phyloP scores from a whole-genome alignment of 177 flowering plant genomes.

The Tripterygium wilfordii region DNA sequence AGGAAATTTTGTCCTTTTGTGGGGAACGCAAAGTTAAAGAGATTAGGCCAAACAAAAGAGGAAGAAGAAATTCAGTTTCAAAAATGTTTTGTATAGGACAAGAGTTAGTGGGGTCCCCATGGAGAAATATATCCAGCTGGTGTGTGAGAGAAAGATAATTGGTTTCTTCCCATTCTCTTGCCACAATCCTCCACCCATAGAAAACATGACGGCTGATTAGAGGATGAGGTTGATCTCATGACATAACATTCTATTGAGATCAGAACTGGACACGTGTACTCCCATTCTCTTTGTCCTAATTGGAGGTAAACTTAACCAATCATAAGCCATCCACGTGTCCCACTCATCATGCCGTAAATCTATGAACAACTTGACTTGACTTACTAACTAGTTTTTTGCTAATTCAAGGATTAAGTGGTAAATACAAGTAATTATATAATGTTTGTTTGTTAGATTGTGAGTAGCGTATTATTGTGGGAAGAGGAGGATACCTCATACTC shows the following conservation, averaged over 20 bases:
- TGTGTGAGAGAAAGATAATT: too few relatives aligned
- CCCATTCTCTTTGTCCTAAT: background rate
- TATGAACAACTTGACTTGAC: slow-evolving; percentile 7
- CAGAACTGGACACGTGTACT: slow-evolving; percentile 10
- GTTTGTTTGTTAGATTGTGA: too few relatives aligned
- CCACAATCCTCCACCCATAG: background rate
- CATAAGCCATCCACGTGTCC: background rate
- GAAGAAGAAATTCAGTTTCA: slow-evolving; percentile 3
- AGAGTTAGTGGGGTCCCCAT: too few relatives aligned
- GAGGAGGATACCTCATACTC: background rate
- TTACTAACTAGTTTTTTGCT: background rate
- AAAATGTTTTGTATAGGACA: background rate
- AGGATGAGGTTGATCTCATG: slow-evolving; percentile 7
- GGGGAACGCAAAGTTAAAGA: slow-evolving; percentile 1
- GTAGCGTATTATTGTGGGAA: background rate
- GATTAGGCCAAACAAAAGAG: slow-evolving; percentile 16
- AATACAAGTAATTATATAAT: too few relatives aligned
- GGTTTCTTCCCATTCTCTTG: slow-evolving; percentile 3
- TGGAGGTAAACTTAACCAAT: background rate
- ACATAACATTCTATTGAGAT: slow-evolving; percentile 5
- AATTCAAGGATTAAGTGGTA: too few relatives aligned
- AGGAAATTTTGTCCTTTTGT: slow-evolving; percentile 24
- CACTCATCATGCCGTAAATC: slow-evolving; percentile 2
- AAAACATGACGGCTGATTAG: slow-evolving; percentile 10
- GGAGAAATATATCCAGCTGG: too few relatives aligned